phyloP scores from a whole-genome alignment of 2,329 filamentous ascomycete genomes.

The Aspergillus sp. region DNA sequence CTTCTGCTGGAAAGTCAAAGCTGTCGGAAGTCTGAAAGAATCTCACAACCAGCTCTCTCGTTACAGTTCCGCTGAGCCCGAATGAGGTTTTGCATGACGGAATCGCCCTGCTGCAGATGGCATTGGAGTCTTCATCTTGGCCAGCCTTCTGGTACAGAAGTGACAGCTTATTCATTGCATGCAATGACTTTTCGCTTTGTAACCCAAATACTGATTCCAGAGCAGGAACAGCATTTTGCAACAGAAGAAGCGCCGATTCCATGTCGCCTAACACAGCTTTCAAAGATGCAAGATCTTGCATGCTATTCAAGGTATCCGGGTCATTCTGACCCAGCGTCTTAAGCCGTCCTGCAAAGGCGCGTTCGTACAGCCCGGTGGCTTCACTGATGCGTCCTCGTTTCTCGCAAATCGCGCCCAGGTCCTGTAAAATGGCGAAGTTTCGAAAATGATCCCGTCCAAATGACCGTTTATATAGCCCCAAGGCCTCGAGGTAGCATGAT shows the following conservation, averaged over 20 bases:
- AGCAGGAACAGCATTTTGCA: slow-evolving; percentile 20
- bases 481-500: slow-evolving; percentile 18
- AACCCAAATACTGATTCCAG: slow-evolving; percentile 21
- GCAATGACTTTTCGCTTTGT: slow-evolving; percentile 19
- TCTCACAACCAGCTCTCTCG: slow-evolving; percentile 15
- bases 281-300: slow-evolving; percentile 21
- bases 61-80: slow-evolving; percentile 15
- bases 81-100: slow-evolving; percentile 19
- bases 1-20: slow-evolving; percentile 21
- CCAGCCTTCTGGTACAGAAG: slow-evolving; percentile 22
- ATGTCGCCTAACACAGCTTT: slow-evolving; percentile 19
- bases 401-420: slow-evolving; percentile 19
- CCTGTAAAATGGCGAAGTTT: slow-evolving; percentile 20
- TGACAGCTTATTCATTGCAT: slow-evolving; percentile 21
- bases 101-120: slow-evolving; percentile 14
- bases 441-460: slow-evolving; percentile 19
- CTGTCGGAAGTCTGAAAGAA: slow-evolving; percentile 19
- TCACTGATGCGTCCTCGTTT: slow-evolving; percentile 22
- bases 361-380: slow-evolving; percentile 21
- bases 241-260: slow-evolving; percentile 17
- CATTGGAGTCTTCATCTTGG: slow-evolving; percentile 16
- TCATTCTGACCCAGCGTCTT: slow-evolving; percentile 20
- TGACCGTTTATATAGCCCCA: slow-evolving; percentile 19
- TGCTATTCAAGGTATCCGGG: slow-evolving; percentile 21
- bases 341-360: slow-evolving; percentile 21